These are phyloP conservation scores for Colletotrichum truncatum DNA, from an alignment of 2,329 filamentous ascomycete genomes.

Conservation along the genomic window DNA sequence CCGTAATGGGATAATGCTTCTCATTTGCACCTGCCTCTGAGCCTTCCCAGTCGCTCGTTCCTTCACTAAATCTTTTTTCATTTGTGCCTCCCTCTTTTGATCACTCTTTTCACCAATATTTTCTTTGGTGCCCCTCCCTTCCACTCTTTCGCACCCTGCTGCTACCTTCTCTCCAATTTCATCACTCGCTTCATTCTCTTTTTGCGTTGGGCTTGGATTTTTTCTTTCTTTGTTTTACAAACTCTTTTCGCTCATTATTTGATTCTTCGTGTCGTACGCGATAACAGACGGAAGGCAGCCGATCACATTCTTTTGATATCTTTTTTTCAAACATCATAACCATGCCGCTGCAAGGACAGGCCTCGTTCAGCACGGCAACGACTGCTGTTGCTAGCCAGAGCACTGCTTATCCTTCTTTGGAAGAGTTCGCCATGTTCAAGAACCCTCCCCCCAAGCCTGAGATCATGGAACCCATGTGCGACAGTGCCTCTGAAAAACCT, in stretches of 20 bases:
- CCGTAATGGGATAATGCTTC: background rate
- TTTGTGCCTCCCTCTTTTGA: background rate
- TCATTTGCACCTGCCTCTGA: background rate
- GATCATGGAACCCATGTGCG: background rate
- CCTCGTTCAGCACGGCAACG: constrained; percentile 13
- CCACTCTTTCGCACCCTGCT: background rate
- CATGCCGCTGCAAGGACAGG: constrained; percentile 10
- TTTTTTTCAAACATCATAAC: background rate
- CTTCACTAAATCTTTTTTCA: background rate
- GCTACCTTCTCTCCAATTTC: background rate
- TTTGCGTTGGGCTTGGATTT: too few relatives aligned
- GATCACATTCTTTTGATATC: constrained; percentile 2
- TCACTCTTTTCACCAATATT: background rate
- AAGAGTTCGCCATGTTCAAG: constrained; percentile 14
- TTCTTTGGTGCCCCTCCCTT: background rate
- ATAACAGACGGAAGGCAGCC: background rate
- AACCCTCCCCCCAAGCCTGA: background rate
- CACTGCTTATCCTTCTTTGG: background rate
- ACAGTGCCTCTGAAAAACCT: background rate
- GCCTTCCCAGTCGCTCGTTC: background rate
- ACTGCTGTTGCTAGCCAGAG: constrained; percentile 10
- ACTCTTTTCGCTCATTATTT: background rate
- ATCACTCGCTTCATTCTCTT: background rate
- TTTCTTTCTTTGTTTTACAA: background rate
- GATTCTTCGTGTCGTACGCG: background rate